Base-by-base conservation (phyloP, 23 red algal genomes). In the Agarophyton chilense region DNA sequence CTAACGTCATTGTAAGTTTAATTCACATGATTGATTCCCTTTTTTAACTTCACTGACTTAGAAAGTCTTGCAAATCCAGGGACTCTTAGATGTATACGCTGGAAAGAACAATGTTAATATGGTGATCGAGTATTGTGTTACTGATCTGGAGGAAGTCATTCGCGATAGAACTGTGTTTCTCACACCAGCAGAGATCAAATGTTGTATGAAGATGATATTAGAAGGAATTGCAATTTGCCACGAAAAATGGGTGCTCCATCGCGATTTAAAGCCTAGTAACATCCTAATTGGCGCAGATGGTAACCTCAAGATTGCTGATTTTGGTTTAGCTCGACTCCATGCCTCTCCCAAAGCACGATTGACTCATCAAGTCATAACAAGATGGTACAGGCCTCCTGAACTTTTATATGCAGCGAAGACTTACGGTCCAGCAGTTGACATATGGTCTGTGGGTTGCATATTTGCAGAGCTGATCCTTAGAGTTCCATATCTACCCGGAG, bases 361-460 rank as follows among this genome's bases (percentile, higher is more conserved):
- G 38, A 98, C 96, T 26, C 82, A 95, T 56, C 91, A 94, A 75
- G 96, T 98, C 49, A 92, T 98, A 66, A 98, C 96, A 41, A 87
- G 96, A 16, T 98, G 96, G 96, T 98, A 98, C 62, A 78, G 96
- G 35, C 88, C 96, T 31, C 96, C 96, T 28, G 96, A 98, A 79
- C 83, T 98, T n/a, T 66, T 98, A 22, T 98, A 87, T 52, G 92
- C 89, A 40, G 92, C 96, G 41, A 62, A 75, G 6, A 63, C 88
- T 35, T 98, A 98, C 55, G 96, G 96, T 49, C 72, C 88, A 21
- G 73, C 90, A 11, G 90, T 95, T 32, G 96, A 98, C 65, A 95
- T 98, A 53, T 98, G 96, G 96, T 87, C 90, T 75, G 62, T 98
- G 1, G 96, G 96, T 10, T 98, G 96, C 89, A 96, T 98, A 47